phyloP scores from a whole-genome alignment of 495 filamentous ascomycete species.

The Podospora pseudocomata region DNA sequence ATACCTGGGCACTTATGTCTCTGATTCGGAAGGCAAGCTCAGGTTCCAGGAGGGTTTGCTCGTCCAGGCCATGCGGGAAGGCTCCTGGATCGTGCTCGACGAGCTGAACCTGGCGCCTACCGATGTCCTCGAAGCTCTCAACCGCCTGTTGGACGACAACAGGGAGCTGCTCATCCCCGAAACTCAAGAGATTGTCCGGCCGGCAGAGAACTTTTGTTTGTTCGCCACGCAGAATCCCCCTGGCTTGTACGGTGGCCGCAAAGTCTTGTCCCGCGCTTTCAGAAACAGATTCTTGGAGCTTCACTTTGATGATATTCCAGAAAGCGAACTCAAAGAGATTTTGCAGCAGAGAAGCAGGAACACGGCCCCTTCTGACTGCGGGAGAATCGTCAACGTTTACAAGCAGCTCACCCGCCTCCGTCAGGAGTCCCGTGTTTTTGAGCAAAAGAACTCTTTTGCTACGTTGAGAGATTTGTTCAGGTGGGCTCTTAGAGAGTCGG shows the following conservation, averaged over 20 bases:
- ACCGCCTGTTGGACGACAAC: slow-evolving; percentile 93
- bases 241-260: slow-evolving; percentile 91
- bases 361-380: slow-evolving; percentile 87
- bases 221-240: slow-evolving; percentile 99
- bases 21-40: slow-evolving; percentile 75
- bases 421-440: slow-evolving; percentile 85
- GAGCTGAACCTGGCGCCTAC: slow-evolving; percentile 95
- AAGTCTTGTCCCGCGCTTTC: slow-evolving; percentile 88
- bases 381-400: slow-evolving; percentile 89
- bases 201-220: slow-evolving; percentile 92
- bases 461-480: slow-evolving; percentile 94
- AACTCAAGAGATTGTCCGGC: slow-evolving; percentile 87
- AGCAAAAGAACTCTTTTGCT: slow-evolving; percentile 96
- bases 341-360: slow-evolving; percentile 77
- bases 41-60: slow-evolving; percentile 92
- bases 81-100: slow-evolving; percentile 97
- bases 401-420: slow-evolving; percentile 82
- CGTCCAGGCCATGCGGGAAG: slow-evolving; percentile 85
- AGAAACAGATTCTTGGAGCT: slow-evolving; percentile 95
- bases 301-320: slow-evolving; percentile 97
- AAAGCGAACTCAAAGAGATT: slow-evolving; percentile 91
- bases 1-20: slow-evolving; percentile 92
- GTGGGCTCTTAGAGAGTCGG: slow-evolving; percentile 86
- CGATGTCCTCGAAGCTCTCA: slow-evolving; percentile 92
- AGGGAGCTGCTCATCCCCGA: slow-evolving; percentile 96